Percentiles rank a stretch among this genome's conserved stretches.
Evolutionary conservation across 768 basidiomycete genomes (phyloP).

Genomic region (Auricularia heimuer): DNA sequence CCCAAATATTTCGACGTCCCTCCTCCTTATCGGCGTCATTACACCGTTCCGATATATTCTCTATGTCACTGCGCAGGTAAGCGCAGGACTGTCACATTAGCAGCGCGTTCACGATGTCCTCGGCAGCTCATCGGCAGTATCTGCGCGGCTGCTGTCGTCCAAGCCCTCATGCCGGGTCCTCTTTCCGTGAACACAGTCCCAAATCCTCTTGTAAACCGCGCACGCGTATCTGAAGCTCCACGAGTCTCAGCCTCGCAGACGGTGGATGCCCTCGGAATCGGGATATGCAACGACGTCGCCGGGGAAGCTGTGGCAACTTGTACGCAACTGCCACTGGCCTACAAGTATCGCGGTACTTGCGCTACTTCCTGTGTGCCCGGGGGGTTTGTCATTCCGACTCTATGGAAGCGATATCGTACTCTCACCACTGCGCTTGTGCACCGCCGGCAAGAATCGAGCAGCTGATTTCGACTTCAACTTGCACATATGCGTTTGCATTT

Average conservation of each 20-base stretch:
- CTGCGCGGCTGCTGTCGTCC: conserved; percentile 45
- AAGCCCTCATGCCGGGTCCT: conserved; percentile 43
- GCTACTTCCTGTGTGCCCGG: too few species aligned
- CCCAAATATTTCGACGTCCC: conserved; percentile 49
- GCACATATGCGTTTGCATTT: too few species aligned
- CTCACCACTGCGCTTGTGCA: too few species aligned
- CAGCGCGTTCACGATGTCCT: conserved; percentile 1
- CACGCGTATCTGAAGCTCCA: conserved; percentile 49
- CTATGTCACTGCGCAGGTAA: conserved; percentile 46
- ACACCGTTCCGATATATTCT: conserved; percentile 46
- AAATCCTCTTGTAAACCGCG: conserved; percentile 34
- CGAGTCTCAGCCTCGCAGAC: conserved; percentile 24
- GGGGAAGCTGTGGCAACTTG: too few species aligned
- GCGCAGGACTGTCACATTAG: conserved; percentile 1
- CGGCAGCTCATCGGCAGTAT: conserved; percentile 42
- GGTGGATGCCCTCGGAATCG: neutral
- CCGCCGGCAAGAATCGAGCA: too few species aligned
- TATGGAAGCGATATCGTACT: too few species aligned
- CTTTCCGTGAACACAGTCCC: conserved; percentile 45
- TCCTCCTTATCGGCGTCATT: conserved; percentile 47
- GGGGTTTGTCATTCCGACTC: too few species aligned
- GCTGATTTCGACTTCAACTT: too few species aligned
- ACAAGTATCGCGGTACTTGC: too few species aligned
- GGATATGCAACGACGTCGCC: too few species aligned
- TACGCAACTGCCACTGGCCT: too few species aligned